Evolutionary conservation across 2,329 filamentous ascomycete genomes (phyloP).

Genomic region (Teratosphaeria gauchensis): DNA sequence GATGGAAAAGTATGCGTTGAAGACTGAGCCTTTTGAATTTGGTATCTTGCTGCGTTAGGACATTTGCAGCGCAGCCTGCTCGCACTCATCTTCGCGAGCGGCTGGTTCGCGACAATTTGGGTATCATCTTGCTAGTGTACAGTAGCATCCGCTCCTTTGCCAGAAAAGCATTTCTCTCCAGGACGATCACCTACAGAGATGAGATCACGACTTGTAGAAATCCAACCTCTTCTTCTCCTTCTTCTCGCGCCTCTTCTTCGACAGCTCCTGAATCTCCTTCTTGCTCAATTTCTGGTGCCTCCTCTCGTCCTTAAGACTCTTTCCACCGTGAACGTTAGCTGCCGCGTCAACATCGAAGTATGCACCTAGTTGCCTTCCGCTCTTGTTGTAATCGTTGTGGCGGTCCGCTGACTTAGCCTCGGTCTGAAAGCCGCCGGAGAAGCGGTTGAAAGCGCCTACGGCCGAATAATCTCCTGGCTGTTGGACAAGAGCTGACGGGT

Average conservation of each 20-base stretch:
- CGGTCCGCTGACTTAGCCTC: conserved; percentile 59
- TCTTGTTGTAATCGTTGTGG: conserved; percentile 81
- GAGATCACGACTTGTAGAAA: conserved; percentile 70
- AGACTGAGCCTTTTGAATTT: conserved; percentile 30
- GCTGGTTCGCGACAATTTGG: not conserved
- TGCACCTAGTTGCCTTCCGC: conserved; percentile 76
- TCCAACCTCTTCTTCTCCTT: conserved; percentile 92
- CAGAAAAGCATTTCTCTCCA: not conserved
- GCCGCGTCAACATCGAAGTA: conserved; percentile 95
- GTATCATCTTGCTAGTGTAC: not conserved
- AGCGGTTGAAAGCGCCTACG: conserved; percentile 77
- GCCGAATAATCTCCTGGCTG: conserved; percentile 45
- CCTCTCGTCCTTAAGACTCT: conserved; percentile 84
- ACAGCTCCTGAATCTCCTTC: conserved; percentile 80
- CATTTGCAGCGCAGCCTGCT: not conserved
- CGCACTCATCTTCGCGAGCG: not conserved
- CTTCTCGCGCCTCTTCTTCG: conserved; percentile 75
- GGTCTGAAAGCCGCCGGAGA: conserved; percentile 74
- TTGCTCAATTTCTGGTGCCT: conserved; percentile 75
- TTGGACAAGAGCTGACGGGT: not conserved
- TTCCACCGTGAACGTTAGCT: conserved; percentile 80
- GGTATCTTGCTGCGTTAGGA: not conserved
- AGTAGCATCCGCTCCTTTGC: not conserved
- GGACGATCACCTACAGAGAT: not conserved
- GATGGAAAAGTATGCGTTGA: conserved; percentile 30